Base-by-base conservation (phyloP, 305 asterid species). In the Nicotiana rustica region DNA sequence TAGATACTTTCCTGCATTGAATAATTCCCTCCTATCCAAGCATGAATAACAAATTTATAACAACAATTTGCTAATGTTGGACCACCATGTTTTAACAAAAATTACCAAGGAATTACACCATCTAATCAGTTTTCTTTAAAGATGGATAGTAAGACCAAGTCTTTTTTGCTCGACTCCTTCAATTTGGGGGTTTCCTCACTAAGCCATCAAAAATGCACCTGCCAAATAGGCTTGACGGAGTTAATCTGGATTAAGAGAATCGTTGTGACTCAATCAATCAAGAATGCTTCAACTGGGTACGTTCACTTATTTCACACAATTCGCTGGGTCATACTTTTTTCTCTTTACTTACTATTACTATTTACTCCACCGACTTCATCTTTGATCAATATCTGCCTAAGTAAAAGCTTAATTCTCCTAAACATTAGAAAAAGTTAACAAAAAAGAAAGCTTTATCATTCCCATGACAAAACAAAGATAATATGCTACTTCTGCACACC, bases 61-160 rank as follows among this genome's bases (percentile, higher is more conserved):
- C 61, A 36, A 73, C 38, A 73, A 47, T 73, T 73, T 73, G 21
- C 62, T 73, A 47, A 19, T 71, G 61, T 21, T 47, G 38, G 29
- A 71, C 61, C 78, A 71, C 61, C 78, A 47, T 44, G 29, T 21
- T n/a, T 73, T 47, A 73, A 47, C 62, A 47, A 73, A 47, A 47
- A 52, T 6, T 73, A 12, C 8, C 25, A 21, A n/a, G 62, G 47
- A 73, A 73, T 47, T 36, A 73, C 79, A 4, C 41, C 61, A 6
- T 47, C 78, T 21, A 44, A 44, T 70, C 60, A 70, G 60, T 44
- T 47, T 6, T 19, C 52, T 47, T 13, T 71, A 71, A 38, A 19
- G 77, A 71, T 71, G 61, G 78, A 47, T 71, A 35, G 3, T 21
- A 21, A 13, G 78, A 71, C 79, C 79, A 47, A 44, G 52, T 44